phyloP scores from a whole-genome alignment of 352 stramenopile genomes.

The Phytophthora agathidicida region DNA sequence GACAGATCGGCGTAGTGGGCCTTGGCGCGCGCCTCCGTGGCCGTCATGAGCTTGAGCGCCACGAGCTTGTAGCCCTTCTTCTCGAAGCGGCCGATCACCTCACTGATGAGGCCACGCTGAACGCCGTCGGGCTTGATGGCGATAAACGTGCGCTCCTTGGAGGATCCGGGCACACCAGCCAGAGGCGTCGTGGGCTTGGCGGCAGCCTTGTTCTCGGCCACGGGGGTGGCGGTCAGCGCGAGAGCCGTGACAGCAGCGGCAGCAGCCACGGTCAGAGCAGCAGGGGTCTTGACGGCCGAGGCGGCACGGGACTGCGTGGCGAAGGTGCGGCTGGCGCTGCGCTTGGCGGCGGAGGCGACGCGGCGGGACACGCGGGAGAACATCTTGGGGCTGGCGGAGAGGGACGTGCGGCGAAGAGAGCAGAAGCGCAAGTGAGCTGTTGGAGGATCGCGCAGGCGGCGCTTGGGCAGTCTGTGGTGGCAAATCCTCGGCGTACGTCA shows the following conservation, averaged over 20 bases:
- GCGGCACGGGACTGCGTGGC: conserved; percentile 56
- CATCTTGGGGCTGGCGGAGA: conserved; percentile 39
- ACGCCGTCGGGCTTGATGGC: conserved; percentile 96
- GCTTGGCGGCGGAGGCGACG: conserved; percentile 68
- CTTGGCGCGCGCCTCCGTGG: conserved; percentile 89
- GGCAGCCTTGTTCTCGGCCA: conserved; percentile 55
- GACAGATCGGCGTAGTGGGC: conserved; percentile 95
- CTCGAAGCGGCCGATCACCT: conserved; percentile 96
- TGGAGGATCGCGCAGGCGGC: conserved; percentile 16
- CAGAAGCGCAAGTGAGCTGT: conserved; percentile 40
- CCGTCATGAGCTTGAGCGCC: conserved; percentile 94
- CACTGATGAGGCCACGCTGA: conserved; percentile 92
- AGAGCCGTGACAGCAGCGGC: conserved; percentile 54
- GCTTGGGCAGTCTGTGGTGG: conserved; percentile 17
- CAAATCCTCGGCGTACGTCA: conserved; percentile 26
- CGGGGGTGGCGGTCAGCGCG: conserved; percentile 46
- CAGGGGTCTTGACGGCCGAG: conserved; percentile 37
- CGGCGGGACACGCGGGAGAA: conserved; percentile 73
- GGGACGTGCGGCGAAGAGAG: conserved; percentile 33
- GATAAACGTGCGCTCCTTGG: conserved; percentile 95
- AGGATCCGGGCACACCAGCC: conserved; percentile 89
- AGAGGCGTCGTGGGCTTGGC: conserved; percentile 48
- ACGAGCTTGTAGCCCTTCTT: conserved; percentile 97
- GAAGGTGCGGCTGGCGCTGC: conserved; percentile 56
- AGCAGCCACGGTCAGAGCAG: conserved; percentile 40